Conservation (phyloP, 768 basidiomycete species). For the Suillus placidus region DNA sequence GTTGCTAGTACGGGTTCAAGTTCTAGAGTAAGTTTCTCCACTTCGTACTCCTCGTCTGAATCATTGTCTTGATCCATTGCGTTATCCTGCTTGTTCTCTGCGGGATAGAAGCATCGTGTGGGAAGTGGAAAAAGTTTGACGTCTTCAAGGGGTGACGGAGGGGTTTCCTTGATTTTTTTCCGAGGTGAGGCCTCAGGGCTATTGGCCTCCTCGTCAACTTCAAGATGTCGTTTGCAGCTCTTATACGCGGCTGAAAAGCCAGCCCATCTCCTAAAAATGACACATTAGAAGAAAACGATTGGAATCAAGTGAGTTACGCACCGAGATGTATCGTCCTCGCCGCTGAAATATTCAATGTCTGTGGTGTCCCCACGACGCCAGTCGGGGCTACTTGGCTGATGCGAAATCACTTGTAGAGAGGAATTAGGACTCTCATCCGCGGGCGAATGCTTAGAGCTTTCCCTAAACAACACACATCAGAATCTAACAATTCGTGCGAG, state of each 20-base stretch:
- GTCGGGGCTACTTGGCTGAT: neutral
- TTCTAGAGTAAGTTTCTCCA: slow-evolving; percentile 2
- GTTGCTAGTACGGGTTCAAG: neutral
- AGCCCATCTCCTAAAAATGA: neutral
- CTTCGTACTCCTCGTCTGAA: slow-evolving; percentile 2
- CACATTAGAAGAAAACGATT: neutral
- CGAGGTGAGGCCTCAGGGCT: neutral
- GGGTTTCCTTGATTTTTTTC: neutral
- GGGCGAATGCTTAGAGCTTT: neutral
- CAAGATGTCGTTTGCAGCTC: neutral
- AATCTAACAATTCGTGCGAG: neutral
- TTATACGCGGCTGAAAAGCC: too few relatives aligned
- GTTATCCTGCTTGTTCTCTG: neutral
- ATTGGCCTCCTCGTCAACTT: neutral
- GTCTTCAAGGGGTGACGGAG: neutral
- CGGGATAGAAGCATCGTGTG: neutral
- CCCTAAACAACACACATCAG: neutral
- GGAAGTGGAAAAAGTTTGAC: neutral
- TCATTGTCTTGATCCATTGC: neutral
- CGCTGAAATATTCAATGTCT: neutral
- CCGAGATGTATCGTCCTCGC: neutral
- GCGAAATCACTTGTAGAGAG: neutral
- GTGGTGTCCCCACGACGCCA: neutral
- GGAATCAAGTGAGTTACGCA: neutral
- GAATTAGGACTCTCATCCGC: neutral